Conservation (phyloP, 108 stramenopile species). For the Cyclostephanos tholiformis region DNA sequence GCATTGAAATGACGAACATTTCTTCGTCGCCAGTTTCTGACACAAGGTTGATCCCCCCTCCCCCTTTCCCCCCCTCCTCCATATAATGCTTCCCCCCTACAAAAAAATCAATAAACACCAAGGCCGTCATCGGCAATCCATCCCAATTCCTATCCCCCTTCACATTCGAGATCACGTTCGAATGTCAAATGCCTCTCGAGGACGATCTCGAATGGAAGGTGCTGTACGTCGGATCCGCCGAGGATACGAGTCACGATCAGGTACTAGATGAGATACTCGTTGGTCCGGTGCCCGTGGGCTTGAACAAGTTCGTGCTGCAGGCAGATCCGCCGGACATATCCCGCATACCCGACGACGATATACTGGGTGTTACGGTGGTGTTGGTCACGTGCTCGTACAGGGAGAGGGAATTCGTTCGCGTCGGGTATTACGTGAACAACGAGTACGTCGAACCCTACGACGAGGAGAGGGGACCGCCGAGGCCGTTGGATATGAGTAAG, state of each 20-base stretch:
- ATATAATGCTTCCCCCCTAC: too few species aligned
- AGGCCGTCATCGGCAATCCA: slow-evolving; percentile 97
- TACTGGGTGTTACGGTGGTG: slow-evolving; percentile 98
- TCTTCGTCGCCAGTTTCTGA: too few species aligned
- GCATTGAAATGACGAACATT: too few species aligned
- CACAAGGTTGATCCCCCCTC: too few species aligned
- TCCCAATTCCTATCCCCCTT: slow-evolving; percentile 90
- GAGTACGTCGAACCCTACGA: slow-evolving; percentile 82
- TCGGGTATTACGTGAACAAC: slow-evolving; percentile 99
- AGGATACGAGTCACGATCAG: slow-evolving; percentile 89
- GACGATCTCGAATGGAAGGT: slow-evolving; percentile 97
- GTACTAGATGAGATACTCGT: slow-evolving; percentile 96
- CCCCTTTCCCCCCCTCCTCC: background rate
- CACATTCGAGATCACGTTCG: slow-evolving; percentile 99
- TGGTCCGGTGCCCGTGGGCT: slow-evolving; percentile 96
- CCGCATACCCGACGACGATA: slow-evolving; percentile 80
- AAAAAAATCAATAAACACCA: slow-evolving; percentile 10
- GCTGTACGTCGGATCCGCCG: slow-evolving; percentile 96
- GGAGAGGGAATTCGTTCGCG: slow-evolving; percentile 94
- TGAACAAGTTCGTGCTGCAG: slow-evolving; percentile 91
- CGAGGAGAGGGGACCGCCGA: slow-evolving; percentile 53
- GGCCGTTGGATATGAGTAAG: slow-evolving; percentile 65
- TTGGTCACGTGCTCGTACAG: slow-evolving; percentile 95
- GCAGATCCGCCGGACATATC: slow-evolving; percentile 90
- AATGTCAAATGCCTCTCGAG: slow-evolving; percentile 84